Percentiles rank a stretch among this genome's conserved stretches.
Conservation (phyloP, 768 basidiomycete species). For the Pleurotus citrinopileatus region DNA sequence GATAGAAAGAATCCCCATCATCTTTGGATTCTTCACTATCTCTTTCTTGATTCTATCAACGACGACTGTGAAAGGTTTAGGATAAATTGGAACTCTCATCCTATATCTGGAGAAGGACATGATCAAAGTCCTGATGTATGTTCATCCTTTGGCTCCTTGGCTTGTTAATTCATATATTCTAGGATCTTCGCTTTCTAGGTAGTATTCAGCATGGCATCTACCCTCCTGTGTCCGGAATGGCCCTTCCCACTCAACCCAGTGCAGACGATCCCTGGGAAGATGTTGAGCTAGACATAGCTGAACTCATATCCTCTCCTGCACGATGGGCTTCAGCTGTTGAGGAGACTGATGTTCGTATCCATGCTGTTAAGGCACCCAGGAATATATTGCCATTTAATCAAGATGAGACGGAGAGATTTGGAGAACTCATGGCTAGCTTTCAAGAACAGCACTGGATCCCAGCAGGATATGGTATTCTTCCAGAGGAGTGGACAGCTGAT, state of each 20-base stretch:
- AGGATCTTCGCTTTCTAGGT: conserved; percentile 11
- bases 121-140: conserved; percentile 21
- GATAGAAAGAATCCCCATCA: conserved; percentile 28
- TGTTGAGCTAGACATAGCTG: not conserved
- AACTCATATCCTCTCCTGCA: not conserved
- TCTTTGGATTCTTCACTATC: conserved; percentile 39
- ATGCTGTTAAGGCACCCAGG: not conserved
- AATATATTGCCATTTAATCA: not conserved
- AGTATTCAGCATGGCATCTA: conserved; percentile 7
- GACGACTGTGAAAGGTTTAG: conserved; percentile 31
- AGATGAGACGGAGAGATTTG: not conserved
- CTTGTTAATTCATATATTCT: not conserved
- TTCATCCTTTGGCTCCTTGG: not conserved
- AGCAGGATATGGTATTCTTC: conserved; percentile 12
- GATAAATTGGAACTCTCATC: conserved; percentile 37
- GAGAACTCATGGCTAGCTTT: not conserved
- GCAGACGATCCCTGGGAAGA: not conserved
- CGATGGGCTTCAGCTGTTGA: not conserved
- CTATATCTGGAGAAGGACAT: conserved; percentile 24
- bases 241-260: not conserved
- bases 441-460: conserved; percentile 8
- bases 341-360: conserved; percentile 3
- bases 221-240: not conserved
- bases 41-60: conserved; percentile 37
- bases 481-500: conserved; percentile 15